Base-by-base conservation (phyloP, 352 stramenopile species). In the Lagenidium sp. region DNA sequence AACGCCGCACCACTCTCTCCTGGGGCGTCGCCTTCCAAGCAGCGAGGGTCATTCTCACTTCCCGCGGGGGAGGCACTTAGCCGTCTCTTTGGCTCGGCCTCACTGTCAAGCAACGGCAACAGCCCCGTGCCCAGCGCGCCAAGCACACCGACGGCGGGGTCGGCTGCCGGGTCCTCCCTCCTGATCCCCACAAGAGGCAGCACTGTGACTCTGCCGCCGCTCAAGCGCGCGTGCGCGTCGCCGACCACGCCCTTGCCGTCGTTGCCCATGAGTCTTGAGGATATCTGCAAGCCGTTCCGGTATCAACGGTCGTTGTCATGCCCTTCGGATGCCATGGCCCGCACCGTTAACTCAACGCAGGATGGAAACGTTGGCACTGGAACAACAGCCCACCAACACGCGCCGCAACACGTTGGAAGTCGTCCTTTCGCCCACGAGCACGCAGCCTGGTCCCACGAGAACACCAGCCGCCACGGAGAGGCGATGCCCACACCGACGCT, bases 271-370 rank as follows among this genome's bases (percentile, higher is more conserved):
- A 76, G 47, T 4, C 30, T 72, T 10, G 63, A 71, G 5, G 67
- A 82, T 16, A 62, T 84, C 18, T 69, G 71, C 34, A 63, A 68
- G 36, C 75, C 75, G 1, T 73, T 82, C 39, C 53, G 46, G 26
- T 88, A 88, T 62, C 55, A 82, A 42, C 71, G 75, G 15, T 68
- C 75, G 19, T 54, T 70, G 13, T 88, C 75, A 20, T 88, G 75
- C 58, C 75, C 75, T 21, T 88, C 75, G 19, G 75, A 88, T 46
- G 68, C 74, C n/a, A 78, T 77, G 39, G 44, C 42, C 29, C n/a
- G 56, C 39, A 31, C 31, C 39, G 18, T 21, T 42, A 18, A 53
- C n/a, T n/a, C n/a, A n/a, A n/a, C n/a, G n/a, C n/a, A n/a, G n/a
- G n/a, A n/a, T n/a, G n/a, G n/a, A n/a, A n/a, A n/a, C n/a, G n/a